phyloP scores from a whole-genome alignment of 768 basidiomycete genomes.

The Rhodotorula graminis region DNA sequence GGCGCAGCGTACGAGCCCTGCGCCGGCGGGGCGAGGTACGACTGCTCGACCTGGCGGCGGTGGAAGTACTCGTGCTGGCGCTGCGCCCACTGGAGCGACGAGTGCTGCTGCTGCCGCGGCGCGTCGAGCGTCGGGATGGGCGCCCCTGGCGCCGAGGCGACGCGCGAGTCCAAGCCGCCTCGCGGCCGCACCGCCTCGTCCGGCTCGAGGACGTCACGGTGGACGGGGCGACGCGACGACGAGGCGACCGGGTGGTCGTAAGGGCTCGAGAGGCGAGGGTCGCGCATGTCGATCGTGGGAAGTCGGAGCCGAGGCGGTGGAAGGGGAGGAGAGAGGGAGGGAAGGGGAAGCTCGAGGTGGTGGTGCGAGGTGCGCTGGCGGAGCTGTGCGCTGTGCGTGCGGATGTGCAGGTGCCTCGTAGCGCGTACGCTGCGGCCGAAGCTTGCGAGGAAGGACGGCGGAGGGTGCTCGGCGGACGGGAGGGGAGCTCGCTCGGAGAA shows the following conservation, averaged over 20 bases:
- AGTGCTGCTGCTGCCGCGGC: background rate
- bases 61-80: background rate
- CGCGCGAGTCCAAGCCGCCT: background rate
- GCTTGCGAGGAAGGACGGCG: no score
- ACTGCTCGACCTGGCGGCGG: background rate
- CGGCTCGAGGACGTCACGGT: background rate
- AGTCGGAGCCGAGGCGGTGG: background rate
- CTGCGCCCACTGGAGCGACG: background rate
- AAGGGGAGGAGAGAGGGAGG: background rate
- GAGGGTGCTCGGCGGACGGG: no score
- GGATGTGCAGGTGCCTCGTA: no score
- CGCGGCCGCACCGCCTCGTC: background rate
- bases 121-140: background rate
- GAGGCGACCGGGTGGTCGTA: background rate
- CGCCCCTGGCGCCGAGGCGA: background rate
- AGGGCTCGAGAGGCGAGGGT: background rate
- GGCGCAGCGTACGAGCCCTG: background rate
- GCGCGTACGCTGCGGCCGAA: no score
- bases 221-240: no score
- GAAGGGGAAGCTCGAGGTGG: no score
- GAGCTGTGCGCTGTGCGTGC: no score
- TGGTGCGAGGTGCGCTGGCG: no score
- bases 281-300: background rate
- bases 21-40: background rate
- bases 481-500: no score